These are phyloP conservation scores for Lobosporangium transversale DNA, from an alignment of 192 early-diverging fungal genomes.

Conservation along the genomic window DNA sequence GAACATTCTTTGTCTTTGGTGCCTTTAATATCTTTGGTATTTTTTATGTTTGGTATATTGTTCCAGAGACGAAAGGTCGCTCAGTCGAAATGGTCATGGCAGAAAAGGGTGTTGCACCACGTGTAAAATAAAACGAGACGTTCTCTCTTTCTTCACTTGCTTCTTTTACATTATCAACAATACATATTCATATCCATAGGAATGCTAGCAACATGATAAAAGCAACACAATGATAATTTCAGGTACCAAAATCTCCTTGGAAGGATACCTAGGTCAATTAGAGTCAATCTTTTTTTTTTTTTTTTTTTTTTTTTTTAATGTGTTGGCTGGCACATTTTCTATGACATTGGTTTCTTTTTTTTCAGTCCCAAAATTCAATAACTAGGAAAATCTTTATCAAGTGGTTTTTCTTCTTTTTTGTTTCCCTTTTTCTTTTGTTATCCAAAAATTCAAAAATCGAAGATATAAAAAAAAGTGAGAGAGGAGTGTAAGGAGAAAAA, in stretches of 20 bases:
- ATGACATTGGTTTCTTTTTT: too few species aligned
- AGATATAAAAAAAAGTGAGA: not conserved
- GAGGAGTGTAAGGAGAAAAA: not conserved
- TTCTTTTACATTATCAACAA: not conserved
- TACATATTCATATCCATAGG: not conserved
- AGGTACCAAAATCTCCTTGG: too few species aligned
- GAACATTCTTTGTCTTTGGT: slow-evolving; percentile 74
- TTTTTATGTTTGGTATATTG: slow-evolving; percentile 69
- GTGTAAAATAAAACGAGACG: too few species aligned
- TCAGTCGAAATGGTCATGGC: slow-evolving; percentile 65
- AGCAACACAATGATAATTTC: too few species aligned
- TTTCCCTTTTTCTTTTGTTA: not conserved
- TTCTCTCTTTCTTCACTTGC: too few species aligned
- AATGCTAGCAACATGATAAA: too few species aligned
- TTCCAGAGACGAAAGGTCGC: slow-evolving; percentile 86
- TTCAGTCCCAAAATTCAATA: too few species aligned
- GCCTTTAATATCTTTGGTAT: slow-evolving; percentile 69
- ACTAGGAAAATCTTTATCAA: too few species aligned
- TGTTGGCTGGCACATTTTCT: too few species aligned
- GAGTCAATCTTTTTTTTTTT: not conserved
- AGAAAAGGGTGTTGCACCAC: slow-evolving; percentile 6
- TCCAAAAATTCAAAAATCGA: not conserved
- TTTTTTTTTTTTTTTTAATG: too few species aligned
- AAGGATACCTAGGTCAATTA: too few species aligned
- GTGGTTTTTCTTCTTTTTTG: not conserved